Percentiles rank a stretch among this genome's conserved stretches.
phyloP scores from a whole-genome alignment of 495 filamentous ascomycete species.

The Pyronema domesticum region DNA sequence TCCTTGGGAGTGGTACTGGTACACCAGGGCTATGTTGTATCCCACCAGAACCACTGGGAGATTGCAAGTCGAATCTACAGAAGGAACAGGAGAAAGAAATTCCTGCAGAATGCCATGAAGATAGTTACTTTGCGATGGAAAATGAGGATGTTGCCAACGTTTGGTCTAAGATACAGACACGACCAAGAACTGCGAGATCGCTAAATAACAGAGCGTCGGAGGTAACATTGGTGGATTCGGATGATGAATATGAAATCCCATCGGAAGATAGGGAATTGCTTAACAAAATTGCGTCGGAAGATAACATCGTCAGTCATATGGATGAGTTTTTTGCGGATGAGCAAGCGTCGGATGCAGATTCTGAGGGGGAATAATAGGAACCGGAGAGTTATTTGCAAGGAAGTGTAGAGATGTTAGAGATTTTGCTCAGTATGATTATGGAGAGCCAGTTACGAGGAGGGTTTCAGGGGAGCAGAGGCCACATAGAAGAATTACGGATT shows the following conservation, averaged over 20 bases:
- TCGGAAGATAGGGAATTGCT: no score
- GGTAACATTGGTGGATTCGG: no score
- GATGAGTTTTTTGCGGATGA: background rate
- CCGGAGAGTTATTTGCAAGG: background rate
- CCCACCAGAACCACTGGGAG: no score
- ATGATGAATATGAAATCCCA: no score
- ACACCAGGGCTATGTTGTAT: background rate
- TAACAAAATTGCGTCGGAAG: background rate
- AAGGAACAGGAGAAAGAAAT: no score
- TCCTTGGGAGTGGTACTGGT: background rate
- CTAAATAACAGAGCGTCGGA: no score
- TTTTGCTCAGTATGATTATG: background rate
- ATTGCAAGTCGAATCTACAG: no score
- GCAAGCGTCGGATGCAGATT: background rate
- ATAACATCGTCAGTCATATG: background rate
- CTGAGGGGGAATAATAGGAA: no score
- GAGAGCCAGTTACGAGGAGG: background rate
- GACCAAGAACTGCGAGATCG: no score
- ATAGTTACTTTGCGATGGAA: background rate
- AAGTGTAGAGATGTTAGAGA: background rate
- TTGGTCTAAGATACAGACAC: background rate
- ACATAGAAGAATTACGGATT: conserved; percentile 8
- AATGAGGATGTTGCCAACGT: background rate
- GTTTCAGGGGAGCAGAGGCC: background rate
- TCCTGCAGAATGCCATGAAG: no score